Evolutionary conservation across 2,329 filamentous ascomycete species (phyloP).

Genomic region (Phialemonium atrogriseum): DNA sequence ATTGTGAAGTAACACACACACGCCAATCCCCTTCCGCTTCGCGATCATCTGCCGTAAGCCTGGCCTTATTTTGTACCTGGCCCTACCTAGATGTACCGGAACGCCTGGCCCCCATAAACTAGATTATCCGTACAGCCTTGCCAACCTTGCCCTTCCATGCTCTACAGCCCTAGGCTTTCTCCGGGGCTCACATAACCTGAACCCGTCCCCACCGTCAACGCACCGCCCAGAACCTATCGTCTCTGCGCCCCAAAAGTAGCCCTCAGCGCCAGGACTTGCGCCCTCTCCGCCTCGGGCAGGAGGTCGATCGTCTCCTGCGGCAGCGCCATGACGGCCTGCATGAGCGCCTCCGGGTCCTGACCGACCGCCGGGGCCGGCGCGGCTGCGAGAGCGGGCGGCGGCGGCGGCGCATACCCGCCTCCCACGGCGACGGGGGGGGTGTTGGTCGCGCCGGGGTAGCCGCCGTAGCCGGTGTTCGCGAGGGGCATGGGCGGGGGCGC

Average conservation of each 20-base stretch:
- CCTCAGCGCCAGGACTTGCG: conserved; percentile 72
- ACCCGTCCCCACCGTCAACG: too few relatives aligned
- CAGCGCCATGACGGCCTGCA: conserved; percentile 75
- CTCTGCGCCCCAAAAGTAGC: conserved; percentile 44
- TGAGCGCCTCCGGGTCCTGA: conserved; percentile 60
- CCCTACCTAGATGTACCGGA: too few relatives aligned
- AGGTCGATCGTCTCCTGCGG: conserved; percentile 73
- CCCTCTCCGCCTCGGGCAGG: conserved; percentile 64
- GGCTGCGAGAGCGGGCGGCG: conserved; percentile 23
- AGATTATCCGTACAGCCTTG: too few relatives aligned
- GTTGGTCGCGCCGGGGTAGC: conserved; percentile 27
- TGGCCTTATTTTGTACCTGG: too few relatives aligned
- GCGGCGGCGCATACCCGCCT: conserved; percentile 37
- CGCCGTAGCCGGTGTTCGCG: conserved; percentile 26
- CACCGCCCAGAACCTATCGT: too few relatives aligned
- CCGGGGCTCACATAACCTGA: too few relatives aligned
- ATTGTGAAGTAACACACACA: too few relatives aligned
- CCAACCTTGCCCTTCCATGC: too few relatives aligned
- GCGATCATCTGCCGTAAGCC: too few relatives aligned
- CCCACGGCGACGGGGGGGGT: conserved; percentile 38
- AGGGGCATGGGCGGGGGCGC: conserved; percentile 19
- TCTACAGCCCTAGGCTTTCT: too few relatives aligned
- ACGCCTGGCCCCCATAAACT: too few relatives aligned
- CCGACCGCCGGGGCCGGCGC: conserved; percentile 21
- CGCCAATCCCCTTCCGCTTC: too few relatives aligned